Base-by-base conservation (phyloP, 2,329 filamentous ascomycete species). In the Tolypocladium nubicola region DNA sequence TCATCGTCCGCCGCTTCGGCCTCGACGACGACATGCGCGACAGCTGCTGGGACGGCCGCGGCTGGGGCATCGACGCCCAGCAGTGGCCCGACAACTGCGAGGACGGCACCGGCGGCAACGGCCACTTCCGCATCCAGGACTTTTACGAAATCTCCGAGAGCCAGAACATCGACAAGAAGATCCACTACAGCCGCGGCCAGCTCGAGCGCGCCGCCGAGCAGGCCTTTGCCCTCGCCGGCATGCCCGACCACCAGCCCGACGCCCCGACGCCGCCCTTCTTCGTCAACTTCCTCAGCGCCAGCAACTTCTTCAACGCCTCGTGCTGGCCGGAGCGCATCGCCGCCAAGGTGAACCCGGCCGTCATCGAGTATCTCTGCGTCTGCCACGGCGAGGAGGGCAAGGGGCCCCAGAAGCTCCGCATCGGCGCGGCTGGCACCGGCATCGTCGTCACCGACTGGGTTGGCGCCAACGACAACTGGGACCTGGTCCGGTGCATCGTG, bases 301-400 rank as follows among this genome's bases (percentile, higher is more conserved):
- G 88, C 71, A 97, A 97, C 75, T 97, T 97, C 76, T 97, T 93
- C 85, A 92, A 90, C 62, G 79, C 87, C 1, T 85, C 83, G 57
- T 96, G 91, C 72, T 99, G 94, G 94, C 94, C 94, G 0, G 92
- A 96, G 71, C 87, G 83, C 67, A 90, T 99, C 69, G 93, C 94
- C 1, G 86, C 84, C 23, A 90, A 88, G 74, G 80, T 96, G 53
- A 97, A 97, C 75, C 89, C 92, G 21, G 85, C 86, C 2, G 81
- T 85, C 56, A 69, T 85, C 58, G 82, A 85, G 64, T 83, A 85
- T 67, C 70, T 87, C 35, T 86, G 83, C 67, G 72, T 76, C 61
- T 73, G 72, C 14, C 84, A 87, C 67, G 80, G 78, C 52, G 76
- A 77, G 60, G 67, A 73, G 8, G 78, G 75, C 54, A 77, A 77